These are phyloP conservation scores for Apiosordaria backusii DNA, from an alignment of 495 filamentous ascomycete species.

Conservation along the genomic window DNA sequence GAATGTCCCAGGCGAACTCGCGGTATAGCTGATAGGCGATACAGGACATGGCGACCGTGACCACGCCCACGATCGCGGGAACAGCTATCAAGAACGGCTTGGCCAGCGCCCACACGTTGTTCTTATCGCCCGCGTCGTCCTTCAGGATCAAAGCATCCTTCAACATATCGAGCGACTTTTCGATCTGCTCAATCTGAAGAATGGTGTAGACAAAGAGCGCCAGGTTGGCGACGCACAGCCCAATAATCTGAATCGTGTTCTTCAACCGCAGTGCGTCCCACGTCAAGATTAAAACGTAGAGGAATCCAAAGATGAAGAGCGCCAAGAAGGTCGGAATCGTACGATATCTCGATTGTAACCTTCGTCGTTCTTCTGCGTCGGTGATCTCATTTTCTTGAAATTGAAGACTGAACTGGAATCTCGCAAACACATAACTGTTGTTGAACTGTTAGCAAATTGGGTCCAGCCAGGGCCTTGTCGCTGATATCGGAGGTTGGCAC, in stretches of 20 bases:
- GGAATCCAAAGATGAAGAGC: constrained; percentile 94
- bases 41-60: constrained; percentile 66
- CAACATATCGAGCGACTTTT: constrained; percentile 60
- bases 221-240: constrained; percentile 85
- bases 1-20: constrained; percentile 98
- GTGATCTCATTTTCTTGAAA: constrained; percentile 5
- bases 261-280: constrained; percentile 92
- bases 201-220: constrained; percentile 88
- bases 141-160: constrained; percentile 27
- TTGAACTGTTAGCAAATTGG: constrained; percentile 9
- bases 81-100: constrained; percentile 79
- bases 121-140: constrained; percentile 22
- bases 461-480: neutral
- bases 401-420: constrained; percentile 56
- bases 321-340: constrained; percentile 87
- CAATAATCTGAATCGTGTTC: constrained; percentile 98
- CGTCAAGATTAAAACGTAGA: constrained; percentile 84
- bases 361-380: constrained; percentile 20
- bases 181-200: constrained; percentile 86
- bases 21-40: constrained; percentile 93
- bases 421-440: constrained; percentile 67
- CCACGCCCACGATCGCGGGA: constrained; percentile 76
- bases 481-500: constrained; percentile 30
- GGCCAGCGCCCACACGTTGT: constrained; percentile 61
- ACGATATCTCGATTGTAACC: constrained; percentile 48